phyloP scores from a whole-genome alignment of 257 asterid species.

The Forsythia suspensa region DNA sequence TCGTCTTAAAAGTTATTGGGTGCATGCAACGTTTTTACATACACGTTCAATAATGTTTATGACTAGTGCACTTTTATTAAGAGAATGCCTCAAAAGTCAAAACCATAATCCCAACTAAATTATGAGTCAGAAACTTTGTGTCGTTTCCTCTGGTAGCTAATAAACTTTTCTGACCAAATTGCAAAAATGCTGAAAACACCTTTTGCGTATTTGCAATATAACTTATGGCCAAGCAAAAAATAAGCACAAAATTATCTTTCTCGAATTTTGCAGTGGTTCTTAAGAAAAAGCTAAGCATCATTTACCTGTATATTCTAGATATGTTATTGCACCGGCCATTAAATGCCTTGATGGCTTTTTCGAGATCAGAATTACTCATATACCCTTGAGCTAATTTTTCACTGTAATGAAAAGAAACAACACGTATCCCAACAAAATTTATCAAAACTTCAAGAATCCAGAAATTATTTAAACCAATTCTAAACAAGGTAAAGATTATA shows the following conservation, averaged over 20 bases:
- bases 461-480: no score
- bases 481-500: no score
- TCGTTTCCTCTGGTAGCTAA: background rate
- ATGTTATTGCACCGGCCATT: constrained; percentile 64
- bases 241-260: constrained; percentile 1
- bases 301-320: constrained; percentile 87
- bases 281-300: background rate
- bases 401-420: constrained; percentile 28
- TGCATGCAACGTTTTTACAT: no score
- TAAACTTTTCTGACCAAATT: background rate
- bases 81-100: background rate
- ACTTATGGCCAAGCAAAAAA: background rate
- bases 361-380: constrained; percentile 84
- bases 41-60: no score
- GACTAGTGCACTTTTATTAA: background rate
- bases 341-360: constrained; percentile 70
- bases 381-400: constrained; percentile 82
- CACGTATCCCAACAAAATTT: background rate
- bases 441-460: no score
- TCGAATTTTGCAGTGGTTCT: background rate
- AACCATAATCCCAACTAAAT: background rate
- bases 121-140: background rate
- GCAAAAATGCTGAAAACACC: background rate
- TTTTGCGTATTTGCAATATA: background rate
- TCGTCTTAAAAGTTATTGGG: no score